Evolutionary conservation across 1,139 yeast species (phyloP).

Genomic region (Yamadazyma taylorii): DNA sequence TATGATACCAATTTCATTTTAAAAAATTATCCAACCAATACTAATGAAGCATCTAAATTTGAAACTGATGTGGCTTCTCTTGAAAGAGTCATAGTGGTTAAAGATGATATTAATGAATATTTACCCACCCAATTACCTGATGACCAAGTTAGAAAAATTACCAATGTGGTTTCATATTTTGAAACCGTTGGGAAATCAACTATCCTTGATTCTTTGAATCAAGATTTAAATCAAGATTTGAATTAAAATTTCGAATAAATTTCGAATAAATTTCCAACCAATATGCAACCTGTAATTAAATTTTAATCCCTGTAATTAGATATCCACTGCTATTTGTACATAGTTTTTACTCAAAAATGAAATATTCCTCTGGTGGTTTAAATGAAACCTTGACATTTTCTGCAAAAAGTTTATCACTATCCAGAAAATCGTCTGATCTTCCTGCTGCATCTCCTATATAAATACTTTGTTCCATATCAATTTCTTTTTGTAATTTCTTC

Average conservation of each 20-base stretch:
- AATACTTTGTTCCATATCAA: slow-evolving; percentile 49
- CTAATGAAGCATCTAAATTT: slow-evolving; percentile 63
- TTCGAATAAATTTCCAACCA: slow-evolving; percentile 1
- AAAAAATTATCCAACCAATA: slow-evolving; percentile 55
- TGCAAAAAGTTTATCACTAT: slow-evolving; percentile 74
- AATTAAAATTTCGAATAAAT: not conserved
- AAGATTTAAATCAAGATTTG: slow-evolving; percentile 6
- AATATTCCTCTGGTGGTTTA: slow-evolving; percentile 67
- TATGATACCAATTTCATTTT: slow-evolving; percentile 47
- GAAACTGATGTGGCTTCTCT: slow-evolving; percentile 56
- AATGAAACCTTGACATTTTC: slow-evolving; percentile 51
- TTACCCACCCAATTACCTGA: slow-evolving; percentile 25
- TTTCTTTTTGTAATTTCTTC: slow-evolving; percentile 30
- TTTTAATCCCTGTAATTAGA: slow-evolving; percentile 5
- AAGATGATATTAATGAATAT: slow-evolving; percentile 27
- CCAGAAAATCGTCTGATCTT: slow-evolving; percentile 70
- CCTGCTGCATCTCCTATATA: slow-evolving; percentile 99
- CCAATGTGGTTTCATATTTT: slow-evolving; percentile 55
- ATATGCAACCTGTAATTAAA: not conserved
- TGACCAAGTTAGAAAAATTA: slow-evolving; percentile 30
- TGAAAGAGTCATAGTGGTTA: slow-evolving; percentile 39
- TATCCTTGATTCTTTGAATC: slow-evolving; percentile 21
- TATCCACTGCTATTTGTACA: slow-evolving; percentile 5
- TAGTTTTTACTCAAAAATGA: slow-evolving; percentile 14
- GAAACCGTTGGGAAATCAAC: slow-evolving; percentile 54